Base-by-base conservation (phyloP, 257 asterid species). In the Nicotiana benthamiana region DNA sequence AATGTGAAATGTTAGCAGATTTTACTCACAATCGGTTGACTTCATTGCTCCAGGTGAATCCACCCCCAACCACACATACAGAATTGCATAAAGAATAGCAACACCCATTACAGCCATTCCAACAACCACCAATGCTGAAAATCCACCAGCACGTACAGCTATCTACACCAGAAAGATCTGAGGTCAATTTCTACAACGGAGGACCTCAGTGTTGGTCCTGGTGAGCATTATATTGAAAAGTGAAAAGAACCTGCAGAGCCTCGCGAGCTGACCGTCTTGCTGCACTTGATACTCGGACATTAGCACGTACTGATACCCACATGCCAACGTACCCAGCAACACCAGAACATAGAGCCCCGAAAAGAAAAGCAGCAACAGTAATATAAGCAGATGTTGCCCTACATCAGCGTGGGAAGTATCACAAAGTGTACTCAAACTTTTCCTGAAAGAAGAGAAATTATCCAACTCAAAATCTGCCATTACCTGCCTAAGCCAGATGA, bases 251-350 rank as follows among this genome's bases (percentile, higher is more conserved):
- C 97, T 92, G 99, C 87, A 96, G 87, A 56, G 99, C 98, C 91
- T 96, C 99, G 82, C 98, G 89, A 27, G 97, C 94, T 32, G 99
- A 96, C 75, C 98, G 92, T 83, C 99, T 90, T 85, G 99, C 99
- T 51, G 99, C 99, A 92, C 99, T 94, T 63, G 99, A 86, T 78
- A 94, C 99, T 78, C 99, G 91, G 78, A 96, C 99, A 90, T 96
- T 96, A 77, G 99, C 99, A 67, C 99, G 97, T 77, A 96, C 98
- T 77, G 99, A 96, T 80, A 96, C 99, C 99, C 99, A 96, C 99
- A 96, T 96, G 62, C 99, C 99, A 62, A 92, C 97, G 82, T 94
- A 96, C 79, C 99, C 99, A 90, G 99, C 98, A 81, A 94, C 77
- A 53, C 99, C 99, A 81, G 99, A 96, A 86, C 99, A 96, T 54